A percentile compares a stretch with the other conserved stretches of the same genome.
Evolutionary conservation across 345 rosid species (phyloP).

Genomic region (Trapa bicornis): DNA sequence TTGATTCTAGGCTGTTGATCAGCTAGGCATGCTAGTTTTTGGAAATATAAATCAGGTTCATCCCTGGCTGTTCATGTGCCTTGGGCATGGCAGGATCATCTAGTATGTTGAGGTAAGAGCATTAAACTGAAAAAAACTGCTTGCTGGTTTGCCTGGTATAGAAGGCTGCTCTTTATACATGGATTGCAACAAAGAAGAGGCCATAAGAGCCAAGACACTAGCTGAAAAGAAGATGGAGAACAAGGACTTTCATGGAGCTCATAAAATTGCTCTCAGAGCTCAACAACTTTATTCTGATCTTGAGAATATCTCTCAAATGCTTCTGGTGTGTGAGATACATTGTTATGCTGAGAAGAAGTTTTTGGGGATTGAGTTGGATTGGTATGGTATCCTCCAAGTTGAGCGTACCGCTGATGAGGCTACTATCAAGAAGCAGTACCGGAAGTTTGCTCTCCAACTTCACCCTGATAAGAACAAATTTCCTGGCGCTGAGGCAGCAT

Average conservation of each 20-base stretch:
- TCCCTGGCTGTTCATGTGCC: not conserved
- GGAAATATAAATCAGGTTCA: not conserved
- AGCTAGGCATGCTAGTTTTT: not conserved
- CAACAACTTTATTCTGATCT: slow-evolving; percentile 47
- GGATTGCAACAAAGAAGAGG: slow-evolving; percentile 93
- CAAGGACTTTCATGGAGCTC: slow-evolving; percentile 51
- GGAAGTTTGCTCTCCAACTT: slow-evolving; percentile 67
- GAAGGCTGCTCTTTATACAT: slow-evolving; percentile 17
- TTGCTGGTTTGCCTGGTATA: not conserved
- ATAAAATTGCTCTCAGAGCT: slow-evolving; percentile 50
- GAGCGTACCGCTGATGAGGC: slow-evolving; percentile 48
- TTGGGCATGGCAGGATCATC: not conserved
- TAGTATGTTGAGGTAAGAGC: not conserved
- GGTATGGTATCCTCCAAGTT: slow-evolving; percentile 80
- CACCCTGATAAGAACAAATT: slow-evolving; percentile 92
- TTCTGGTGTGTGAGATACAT: slow-evolving; percentile 79
- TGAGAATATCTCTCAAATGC: slow-evolving; percentile 52
- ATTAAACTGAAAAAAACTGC: not conserved
- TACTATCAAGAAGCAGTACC: slow-evolving; percentile 73
- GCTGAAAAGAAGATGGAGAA: slow-evolving; percentile 57
- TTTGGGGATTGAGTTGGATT: slow-evolving; percentile 59
- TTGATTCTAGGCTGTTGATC: not conserved
- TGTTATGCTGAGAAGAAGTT: slow-evolving; percentile 49
- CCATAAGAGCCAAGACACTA: slow-evolving; percentile 54
- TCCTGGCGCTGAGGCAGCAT: slow-evolving; percentile 92